These are phyloP conservation scores for Lachancea sp. DNA, from an alignment of 805 yeast genomes.

Conservation along the genomic window DNA sequence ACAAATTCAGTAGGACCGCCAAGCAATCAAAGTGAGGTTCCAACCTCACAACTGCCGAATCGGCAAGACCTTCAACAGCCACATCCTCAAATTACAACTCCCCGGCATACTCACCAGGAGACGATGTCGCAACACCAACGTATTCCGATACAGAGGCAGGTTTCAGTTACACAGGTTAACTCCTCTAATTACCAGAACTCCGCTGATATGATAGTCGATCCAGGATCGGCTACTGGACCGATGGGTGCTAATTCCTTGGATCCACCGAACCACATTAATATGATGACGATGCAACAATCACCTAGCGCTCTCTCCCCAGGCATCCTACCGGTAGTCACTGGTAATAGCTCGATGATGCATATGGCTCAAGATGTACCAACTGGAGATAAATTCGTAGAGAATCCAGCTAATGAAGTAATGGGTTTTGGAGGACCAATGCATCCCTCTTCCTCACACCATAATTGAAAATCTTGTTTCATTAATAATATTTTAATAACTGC, in stretches of 20 bases:
- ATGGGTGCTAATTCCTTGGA: neutral
- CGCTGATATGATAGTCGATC: slow-evolving; percentile 1
- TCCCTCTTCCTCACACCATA: slow-evolving; percentile 2
- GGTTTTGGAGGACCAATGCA: slow-evolving; percentile 3
- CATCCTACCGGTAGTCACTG: neutral
- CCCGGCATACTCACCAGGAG: neutral
- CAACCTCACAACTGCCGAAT: neutral
- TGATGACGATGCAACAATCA: slow-evolving; percentile 12
- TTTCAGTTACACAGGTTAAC: neutral
- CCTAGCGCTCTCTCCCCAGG: slow-evolving; percentile 4
- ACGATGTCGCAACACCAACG: neutral
- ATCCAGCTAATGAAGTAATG: neutral
- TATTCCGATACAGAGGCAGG: neutral
- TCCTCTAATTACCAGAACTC: neutral
- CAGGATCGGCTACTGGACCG: neutral
- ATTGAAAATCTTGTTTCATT: neutral
- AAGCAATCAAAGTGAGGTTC: neutral
- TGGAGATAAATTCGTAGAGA: slow-evolving; percentile 1
- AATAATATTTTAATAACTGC: too few species aligned
- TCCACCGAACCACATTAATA: slow-evolving; percentile 7
- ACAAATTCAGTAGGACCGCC: neutral
- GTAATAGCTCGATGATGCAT: neutral
- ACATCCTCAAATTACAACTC: neutral
- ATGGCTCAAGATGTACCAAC: neutral
- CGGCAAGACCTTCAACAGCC: neutral